Conservation (phyloP, 78 protist species). For the Pigoraptor vietnamica region DNA sequence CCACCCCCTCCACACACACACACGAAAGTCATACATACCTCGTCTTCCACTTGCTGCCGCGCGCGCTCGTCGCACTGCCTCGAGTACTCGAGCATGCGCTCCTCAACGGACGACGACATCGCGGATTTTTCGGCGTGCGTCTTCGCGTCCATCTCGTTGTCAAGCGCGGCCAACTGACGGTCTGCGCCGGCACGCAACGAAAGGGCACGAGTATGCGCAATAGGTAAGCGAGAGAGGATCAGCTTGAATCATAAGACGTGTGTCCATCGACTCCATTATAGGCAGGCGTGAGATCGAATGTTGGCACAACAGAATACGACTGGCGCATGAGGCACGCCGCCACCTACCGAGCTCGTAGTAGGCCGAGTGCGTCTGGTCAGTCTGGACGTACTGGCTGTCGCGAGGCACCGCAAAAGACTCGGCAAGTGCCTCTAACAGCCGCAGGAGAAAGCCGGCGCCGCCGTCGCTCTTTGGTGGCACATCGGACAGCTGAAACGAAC, state of each 20-base stretch:
- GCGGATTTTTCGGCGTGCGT: neutral
- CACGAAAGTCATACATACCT: neutral
- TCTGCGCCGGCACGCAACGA: neutral
- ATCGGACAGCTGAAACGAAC: no score
- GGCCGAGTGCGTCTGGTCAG: neutral
- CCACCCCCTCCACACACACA: neutral
- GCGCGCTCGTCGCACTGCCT: neutral
- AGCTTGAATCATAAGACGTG: neutral
- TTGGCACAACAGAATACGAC: no score
- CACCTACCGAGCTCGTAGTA: neutral
- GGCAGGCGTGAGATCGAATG: no score
- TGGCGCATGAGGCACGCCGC: no score
- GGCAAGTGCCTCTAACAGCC: neutral
- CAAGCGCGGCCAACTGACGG: neutral
- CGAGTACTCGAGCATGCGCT: neutral
- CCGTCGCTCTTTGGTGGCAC: no score
- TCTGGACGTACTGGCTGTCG: neutral
- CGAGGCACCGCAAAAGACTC: neutral
- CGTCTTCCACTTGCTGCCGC: neutral
- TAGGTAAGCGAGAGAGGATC: no score
- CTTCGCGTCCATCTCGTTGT: neutral
- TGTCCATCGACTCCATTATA: neutral
- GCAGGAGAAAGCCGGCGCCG: neutral
- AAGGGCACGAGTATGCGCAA: no score
- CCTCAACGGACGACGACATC: neutral